Evolutionary conservation across 108 stramenopile genomes (phyloP).

Genomic region (Fragilaria crotonensis): DNA sequence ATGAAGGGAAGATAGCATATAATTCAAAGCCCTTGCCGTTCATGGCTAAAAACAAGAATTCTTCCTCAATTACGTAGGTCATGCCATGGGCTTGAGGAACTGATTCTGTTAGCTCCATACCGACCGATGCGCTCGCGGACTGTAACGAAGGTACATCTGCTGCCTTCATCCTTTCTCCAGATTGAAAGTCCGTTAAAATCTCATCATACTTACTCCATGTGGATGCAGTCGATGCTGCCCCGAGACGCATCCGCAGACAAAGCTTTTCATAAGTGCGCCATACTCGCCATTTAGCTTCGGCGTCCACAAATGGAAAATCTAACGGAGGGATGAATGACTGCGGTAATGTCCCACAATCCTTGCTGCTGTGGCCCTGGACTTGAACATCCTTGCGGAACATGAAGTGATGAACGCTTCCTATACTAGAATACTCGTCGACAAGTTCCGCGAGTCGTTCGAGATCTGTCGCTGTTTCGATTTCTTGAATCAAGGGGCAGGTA

Average conservation of each 20-base stretch:
- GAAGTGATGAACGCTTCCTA: conserved; percentile 43
- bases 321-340: conserved; percentile 61
- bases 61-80: conserved; percentile 56
- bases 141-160: conserved; percentile 23
- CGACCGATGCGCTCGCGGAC: conserved; percentile 40
- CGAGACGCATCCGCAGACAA: conserved; percentile 55
- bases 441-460: conserved; percentile 7
- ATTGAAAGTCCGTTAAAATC: conserved; percentile 18
- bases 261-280: conserved; percentile 67
- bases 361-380: conserved; percentile 4
- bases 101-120: conserved; percentile 41
- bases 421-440: conserved; percentile 27
- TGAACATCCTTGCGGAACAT: conserved; percentile 40
- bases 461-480: conserved; percentile 1
- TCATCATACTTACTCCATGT: conserved; percentile 53
- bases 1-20: conserved; percentile 31
- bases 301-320: conserved; percentile 35
- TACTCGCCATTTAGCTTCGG: conserved; percentile 27
- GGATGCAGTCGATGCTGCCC: conserved; percentile 55
- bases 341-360: conserved; percentile 22
- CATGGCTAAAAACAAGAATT: conserved; percentile 58
- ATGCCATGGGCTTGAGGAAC: conserved; percentile 53
- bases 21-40: conserved; percentile 69
- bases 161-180: neutral
- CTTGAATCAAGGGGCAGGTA: conserved; percentile 8